Conservation (phyloP, 1,284 basidiomycete species). For the Ustilago crameri region DNA sequence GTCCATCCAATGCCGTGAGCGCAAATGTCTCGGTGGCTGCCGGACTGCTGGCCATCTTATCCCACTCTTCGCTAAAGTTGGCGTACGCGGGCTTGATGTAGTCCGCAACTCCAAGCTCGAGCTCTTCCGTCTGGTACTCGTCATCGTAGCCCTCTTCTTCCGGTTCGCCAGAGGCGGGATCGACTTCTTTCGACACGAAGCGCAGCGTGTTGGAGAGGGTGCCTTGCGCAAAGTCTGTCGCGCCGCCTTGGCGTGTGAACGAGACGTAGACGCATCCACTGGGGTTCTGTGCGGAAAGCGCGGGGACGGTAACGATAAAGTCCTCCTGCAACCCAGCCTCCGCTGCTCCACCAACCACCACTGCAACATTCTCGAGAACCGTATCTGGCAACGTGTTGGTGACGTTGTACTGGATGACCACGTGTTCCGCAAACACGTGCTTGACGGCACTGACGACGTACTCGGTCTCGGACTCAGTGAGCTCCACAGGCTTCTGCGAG, state of each 20-base stretch:
- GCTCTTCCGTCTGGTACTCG: constrained; percentile 96
- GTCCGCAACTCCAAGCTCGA: constrained; percentile 89
- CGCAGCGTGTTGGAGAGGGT: constrained; percentile 94
- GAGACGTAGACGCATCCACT: constrained; percentile 90
- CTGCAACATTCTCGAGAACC: constrained; percentile 85
- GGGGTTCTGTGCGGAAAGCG: constrained; percentile 75
- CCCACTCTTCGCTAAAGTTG: constrained; percentile 94
- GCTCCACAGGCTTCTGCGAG: constrained; percentile 80
- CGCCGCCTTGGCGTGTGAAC: constrained; percentile 80
- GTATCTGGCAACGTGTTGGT: constrained; percentile 99
- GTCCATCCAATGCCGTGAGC: constrained; percentile 88
- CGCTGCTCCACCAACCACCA: constrained; percentile 89
- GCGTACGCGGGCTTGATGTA: constrained; percentile 93
- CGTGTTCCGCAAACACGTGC: constrained; percentile 93
- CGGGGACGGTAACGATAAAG: constrained; percentile 87
- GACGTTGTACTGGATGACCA: constrained; percentile 92
- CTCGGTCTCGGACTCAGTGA: constrained; percentile 97
- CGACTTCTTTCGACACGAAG: constrained; percentile 96
- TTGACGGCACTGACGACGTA: constrained; percentile 97
- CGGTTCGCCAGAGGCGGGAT: constrained; percentile 93
- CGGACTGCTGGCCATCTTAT: constrained; percentile 75
- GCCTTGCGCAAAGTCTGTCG: constrained; percentile 81
- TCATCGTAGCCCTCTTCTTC: constrained; percentile 99
- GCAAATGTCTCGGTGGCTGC: constrained; percentile 90
- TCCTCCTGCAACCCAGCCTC: constrained; percentile 83